Evolutionary conservation across 2,329 filamentous ascomycete genomes (phyloP), one percentile per base, ranked within the genome.

Genomic region (Fusarium denticulatum): DNA sequence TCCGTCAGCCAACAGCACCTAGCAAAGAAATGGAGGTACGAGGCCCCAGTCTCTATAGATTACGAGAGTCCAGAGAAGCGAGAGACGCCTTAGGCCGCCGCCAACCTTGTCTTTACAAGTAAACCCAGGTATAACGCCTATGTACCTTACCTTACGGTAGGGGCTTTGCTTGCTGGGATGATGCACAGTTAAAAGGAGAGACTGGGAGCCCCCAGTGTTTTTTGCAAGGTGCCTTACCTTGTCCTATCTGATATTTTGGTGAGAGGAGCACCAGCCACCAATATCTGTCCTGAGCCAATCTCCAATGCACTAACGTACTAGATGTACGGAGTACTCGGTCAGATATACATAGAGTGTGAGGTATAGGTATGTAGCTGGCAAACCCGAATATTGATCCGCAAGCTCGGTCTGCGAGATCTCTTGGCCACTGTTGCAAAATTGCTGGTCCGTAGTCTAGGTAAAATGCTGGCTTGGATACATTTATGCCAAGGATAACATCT

Each of bases 161-260:
- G 34, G 24, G 24, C 26, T 55, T 37, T 55, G 37, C 18, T 39
- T 60, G 26, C 69, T 72, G 42, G 64, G 69, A 64, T 72, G 60
- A 69, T 64, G 47, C 49, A 42, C 59, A 74, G 62, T 67, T 57
- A 72, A 72, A 67, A 73, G 71, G 71, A 73, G 71, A 74, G 60
- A 28, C 34, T 39, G 30, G 22, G 16, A 55, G 26, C 46, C 60
- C 63, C 43, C 57, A 49, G 45, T 62, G 18, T 58, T 59, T 46
- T 62, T 42, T 43, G 53, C 52, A 73, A 58, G 49, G 68, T 66
- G 68, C 43, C 47, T 46, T 40, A 43, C 28, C 53, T 60, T 61
- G 59, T 50, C 53, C 55, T 60, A 42, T 43, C 34, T 47, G 32
- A 58, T 68, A 57, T 52, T 42, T 68, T 64, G 65, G 65, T 53